Evolutionary conservation across 495 filamentous ascomycete genomes (phyloP).

Genomic region (Amniculicola lignicola): DNA sequence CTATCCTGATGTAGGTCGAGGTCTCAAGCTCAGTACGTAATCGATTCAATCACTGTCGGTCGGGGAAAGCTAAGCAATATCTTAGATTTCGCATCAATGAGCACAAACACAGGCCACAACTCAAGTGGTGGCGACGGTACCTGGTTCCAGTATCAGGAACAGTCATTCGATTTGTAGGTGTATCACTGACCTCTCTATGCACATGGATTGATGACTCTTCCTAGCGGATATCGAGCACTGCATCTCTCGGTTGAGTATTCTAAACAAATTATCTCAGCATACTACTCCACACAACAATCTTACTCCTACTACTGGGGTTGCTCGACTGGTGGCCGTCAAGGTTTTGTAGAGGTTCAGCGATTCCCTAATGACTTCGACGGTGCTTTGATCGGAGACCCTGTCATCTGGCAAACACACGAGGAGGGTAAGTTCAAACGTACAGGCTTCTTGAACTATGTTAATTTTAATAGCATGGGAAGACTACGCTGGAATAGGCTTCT

Average conservation of each 20-base stretch:
- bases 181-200: too few species aligned
- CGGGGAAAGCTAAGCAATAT: slow-evolving; percentile 30
- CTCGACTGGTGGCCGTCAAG: slow-evolving; percentile 9
- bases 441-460: too few species aligned
- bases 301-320: slow-evolving; percentile 4
- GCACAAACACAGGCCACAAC: slow-evolving; percentile 57
- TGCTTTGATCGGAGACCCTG: not conserved
- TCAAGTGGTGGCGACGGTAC: slow-evolving; percentile 39
- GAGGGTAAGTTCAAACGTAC: too few species aligned
- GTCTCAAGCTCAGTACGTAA: slow-evolving; percentile 2
- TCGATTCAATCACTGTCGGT: not conserved
- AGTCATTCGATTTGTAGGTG: too few species aligned
- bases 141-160: too few species aligned
- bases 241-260: slow-evolving; percentile 43
- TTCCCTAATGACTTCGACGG: slow-evolving; percentile 4
- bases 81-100: slow-evolving; percentile 53
- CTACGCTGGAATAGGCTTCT: too few species aligned
- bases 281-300: not conserved
- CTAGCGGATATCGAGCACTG: slow-evolving; percentile 50
- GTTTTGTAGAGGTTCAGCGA: not conserved
- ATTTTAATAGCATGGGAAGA: too few species aligned
- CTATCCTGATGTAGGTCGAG: slow-evolving; percentile 54
- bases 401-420: too few species aligned
- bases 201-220: too few species aligned
- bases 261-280: not conserved